Percentiles rank a stretch among this genome's conserved stretches.
Conservation (phyloP, 2,329 filamentous ascomycete genomes). For the Amesomyces nigricolor region DNA sequence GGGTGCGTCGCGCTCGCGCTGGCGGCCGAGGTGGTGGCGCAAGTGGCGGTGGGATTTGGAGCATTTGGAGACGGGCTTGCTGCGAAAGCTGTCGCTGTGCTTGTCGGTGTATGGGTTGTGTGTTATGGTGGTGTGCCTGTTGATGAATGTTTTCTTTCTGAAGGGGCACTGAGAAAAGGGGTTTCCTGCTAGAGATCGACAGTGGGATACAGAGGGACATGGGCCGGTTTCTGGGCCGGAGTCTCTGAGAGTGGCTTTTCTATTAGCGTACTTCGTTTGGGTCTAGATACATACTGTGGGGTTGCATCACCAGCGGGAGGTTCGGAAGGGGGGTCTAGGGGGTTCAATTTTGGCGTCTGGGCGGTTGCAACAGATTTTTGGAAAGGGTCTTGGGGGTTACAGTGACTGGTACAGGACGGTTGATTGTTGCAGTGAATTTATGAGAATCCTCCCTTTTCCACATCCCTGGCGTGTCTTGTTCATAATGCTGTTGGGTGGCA, state of each 20-base stretch:
- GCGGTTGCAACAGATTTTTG: background rate
- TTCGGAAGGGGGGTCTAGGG: background rate
- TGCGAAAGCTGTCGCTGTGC: conserved; percentile 68
- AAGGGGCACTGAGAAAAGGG: conserved; percentile 5
- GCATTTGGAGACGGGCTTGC: conserved; percentile 56
- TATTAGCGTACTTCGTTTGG: background rate
- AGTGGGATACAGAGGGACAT: too few relatives aligned
- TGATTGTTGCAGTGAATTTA: background rate
- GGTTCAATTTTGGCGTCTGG: conserved; percentile 13
- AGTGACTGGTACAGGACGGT: background rate
- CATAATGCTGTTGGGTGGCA: too few relatives aligned
- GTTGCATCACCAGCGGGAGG: background rate
- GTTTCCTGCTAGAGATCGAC: background rate
- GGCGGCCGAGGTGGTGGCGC: conserved; percentile 38
- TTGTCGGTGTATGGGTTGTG: conserved; percentile 76
- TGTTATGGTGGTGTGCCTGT: conserved; percentile 85
- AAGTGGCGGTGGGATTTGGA: conserved; percentile 56
- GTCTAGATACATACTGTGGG: too few relatives aligned
- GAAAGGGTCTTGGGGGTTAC: background rate
- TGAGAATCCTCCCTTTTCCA: background rate
- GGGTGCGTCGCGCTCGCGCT: background rate
- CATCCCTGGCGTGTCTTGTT: background rate
- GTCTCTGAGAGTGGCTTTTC: background rate
- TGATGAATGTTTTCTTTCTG: conserved; percentile 67
- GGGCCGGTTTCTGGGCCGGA: too few relatives aligned